Base-by-base conservation (phyloP, 139 green algal genomes). In the Gonium pectorale region DNA sequence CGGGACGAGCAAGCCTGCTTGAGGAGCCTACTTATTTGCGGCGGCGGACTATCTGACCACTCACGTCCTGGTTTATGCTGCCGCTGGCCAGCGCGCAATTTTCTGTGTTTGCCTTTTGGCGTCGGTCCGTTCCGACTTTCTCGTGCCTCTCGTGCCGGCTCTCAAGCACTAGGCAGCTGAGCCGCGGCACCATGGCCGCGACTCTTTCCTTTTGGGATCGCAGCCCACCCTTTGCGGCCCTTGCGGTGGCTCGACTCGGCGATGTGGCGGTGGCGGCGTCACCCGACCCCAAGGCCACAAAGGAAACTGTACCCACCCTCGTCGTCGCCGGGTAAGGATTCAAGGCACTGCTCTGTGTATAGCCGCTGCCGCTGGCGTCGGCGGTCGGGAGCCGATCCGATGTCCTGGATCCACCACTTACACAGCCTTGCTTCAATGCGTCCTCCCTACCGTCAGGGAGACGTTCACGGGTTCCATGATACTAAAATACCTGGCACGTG, bases 401-500 rank as follows among this genome's bases (percentile, higher is more conserved):
- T n/a, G n/a, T n/a, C n/a, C n/a, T 56, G 13, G 49, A 13, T 56
- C 49, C 49, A 26, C 49, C 49, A n/a, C n/a, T n/a, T n/a, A n/a
- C n/a, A n/a, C n/a, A n/a, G n/a, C n/a, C n/a, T n/a, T n/a, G n/a
- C n/a, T n/a, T n/a, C n/a, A n/a, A n/a, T n/a, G n/a, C n/a, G n/a
- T n/a, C n/a, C n/a, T n/a, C n/a, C n/a, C n/a, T n/a, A n/a, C n/a
- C n/a, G n/a, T n/a, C 91, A 97, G 95, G 70, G 92, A 96, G n/a
- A 79, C 92, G 63, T 88, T 97, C 5, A 72, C 81, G 5, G 95
- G 95, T 11, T 38, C 89, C 0, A 88, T 91, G n/a, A 93, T 95
- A 49, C 63, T 96, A 43, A 93, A 94, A 44, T 97, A 92, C 77
- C 21, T 97, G 5, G 94, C 90, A 0, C 88, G 93, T 11, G 81